Percentiles rank a stretch among this genome's conserved stretches.
Evolutionary conservation across 2,329 filamentous ascomycete genomes (phyloP).

Genomic region (Canariomyces notabilis): DNA sequence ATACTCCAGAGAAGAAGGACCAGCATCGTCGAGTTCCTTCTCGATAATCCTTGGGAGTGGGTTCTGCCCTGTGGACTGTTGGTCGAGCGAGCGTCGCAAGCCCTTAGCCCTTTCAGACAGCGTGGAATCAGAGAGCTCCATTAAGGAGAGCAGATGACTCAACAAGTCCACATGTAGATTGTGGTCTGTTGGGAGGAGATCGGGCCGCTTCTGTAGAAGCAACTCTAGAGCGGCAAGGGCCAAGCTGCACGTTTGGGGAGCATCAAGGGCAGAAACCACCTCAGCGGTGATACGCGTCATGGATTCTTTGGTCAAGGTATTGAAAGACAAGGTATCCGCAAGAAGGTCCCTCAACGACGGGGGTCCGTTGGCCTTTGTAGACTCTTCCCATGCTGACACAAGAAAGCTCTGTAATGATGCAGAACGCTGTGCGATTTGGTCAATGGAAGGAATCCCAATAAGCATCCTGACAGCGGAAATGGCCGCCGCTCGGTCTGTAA

Average conservation of each 20-base stretch:
- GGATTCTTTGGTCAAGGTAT: conserved; percentile 34
- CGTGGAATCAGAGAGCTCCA: conserved; percentile 41
- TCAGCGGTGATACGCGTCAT: conserved; percentile 29
- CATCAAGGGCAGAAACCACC: conserved; percentile 26
- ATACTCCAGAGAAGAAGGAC: conserved; percentile 47
- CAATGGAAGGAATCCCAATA: conserved; percentile 41
- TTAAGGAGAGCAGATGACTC: conserved; percentile 48
- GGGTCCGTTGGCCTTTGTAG: conserved; percentile 29
- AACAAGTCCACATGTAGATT: conserved; percentile 46
- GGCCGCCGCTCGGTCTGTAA: conserved; percentile 26
- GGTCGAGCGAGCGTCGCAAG: conserved; percentile 44
- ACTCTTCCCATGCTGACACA: conserved; percentile 35
- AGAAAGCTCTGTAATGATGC: conserved; percentile 45
- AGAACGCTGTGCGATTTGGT: conserved; percentile 35
- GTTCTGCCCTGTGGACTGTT: conserved; percentile 36
- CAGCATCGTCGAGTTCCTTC: conserved; percentile 48
- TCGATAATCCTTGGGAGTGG: conserved; percentile 50
- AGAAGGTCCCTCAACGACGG: conserved; percentile 41
- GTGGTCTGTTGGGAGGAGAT: conserved; percentile 41
- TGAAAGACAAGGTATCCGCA: conserved; percentile 42
- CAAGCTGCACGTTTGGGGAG: conserved; percentile 22
- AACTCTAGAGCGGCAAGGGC: conserved; percentile 45
- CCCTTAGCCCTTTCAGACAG: conserved; percentile 38
- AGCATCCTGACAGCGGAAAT: conserved; percentile 39
- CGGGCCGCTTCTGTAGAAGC: conserved; percentile 41